These are phyloP conservation scores for Yarrowia alimentaria DNA, from an alignment of 805 yeast species.

Conservation along the genomic window DNA sequence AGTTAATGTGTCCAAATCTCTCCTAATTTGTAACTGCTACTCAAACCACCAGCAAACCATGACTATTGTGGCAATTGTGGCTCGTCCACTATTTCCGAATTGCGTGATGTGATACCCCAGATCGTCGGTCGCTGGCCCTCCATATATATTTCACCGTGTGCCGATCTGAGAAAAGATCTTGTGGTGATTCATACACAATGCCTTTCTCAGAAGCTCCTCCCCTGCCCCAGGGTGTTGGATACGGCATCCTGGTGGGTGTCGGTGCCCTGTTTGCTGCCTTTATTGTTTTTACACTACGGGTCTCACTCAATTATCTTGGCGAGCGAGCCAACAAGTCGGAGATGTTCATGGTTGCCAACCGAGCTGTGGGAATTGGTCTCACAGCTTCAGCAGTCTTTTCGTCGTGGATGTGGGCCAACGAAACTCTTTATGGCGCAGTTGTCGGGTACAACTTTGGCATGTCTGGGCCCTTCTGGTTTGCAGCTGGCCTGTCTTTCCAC, in stretches of 20 bases:
- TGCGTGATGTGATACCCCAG: constrained; percentile 15
- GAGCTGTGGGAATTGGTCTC: constrained; percentile 46
- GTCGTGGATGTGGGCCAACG: constrained; percentile 52
- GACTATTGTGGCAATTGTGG: constrained; percentile 13
- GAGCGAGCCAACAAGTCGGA: constrained; percentile 35
- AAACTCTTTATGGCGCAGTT: constrained; percentile 42
- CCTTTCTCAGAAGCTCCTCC: constrained; percentile 19
- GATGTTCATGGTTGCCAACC: constrained; percentile 42
- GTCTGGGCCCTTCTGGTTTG: constrained; percentile 66
- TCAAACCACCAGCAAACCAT: too few species aligned
- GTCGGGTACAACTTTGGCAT: constrained; percentile 47
- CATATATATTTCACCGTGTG: constrained; percentile 4
- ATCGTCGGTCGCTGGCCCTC: background rate
- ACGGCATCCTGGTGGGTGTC: constrained; percentile 77
- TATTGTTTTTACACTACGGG: constrained; percentile 38
- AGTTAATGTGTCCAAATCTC: background rate
- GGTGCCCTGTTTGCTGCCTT: constrained; percentile 59
- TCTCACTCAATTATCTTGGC: constrained; percentile 31
- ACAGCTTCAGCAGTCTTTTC: constrained; percentile 48
- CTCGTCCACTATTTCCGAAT: constrained; percentile 24
- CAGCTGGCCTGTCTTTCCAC: constrained; percentile 78
- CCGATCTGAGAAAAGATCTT: background rate
- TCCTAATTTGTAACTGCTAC: too few species aligned
- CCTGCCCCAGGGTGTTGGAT: constrained; percentile 59
- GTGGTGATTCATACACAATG: background rate